phyloP scores from a whole-genome alignment of 176 grass and related monocot species.

The Guadua angustifolia region DNA sequence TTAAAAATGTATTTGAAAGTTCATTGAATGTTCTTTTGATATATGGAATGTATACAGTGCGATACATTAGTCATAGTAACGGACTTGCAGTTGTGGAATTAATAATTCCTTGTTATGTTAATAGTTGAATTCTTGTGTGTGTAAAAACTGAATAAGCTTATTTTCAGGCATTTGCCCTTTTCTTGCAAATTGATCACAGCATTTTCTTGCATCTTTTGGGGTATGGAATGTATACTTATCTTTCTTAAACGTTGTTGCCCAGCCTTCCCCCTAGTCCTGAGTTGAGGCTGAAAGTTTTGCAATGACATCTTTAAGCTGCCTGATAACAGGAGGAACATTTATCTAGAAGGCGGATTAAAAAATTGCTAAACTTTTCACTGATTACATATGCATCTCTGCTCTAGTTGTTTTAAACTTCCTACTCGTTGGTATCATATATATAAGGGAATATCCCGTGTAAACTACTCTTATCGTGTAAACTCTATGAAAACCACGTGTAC shows the following conservation, averaged over 20 bases:
- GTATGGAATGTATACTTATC: neutral
- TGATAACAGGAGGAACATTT: neutral
- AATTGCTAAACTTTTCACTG: neutral
- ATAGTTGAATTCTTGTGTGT: neutral
- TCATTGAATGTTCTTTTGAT: neutral
- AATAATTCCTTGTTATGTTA: neutral
- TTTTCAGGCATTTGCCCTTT: neutral
- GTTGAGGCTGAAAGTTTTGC: neutral
- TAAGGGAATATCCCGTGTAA: too few species aligned
- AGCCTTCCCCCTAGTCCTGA: neutral
- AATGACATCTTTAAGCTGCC: conserved; percentile 1
- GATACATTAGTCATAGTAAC: neutral
- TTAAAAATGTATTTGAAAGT: conserved; percentile 24
- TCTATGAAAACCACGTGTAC: too few species aligned
- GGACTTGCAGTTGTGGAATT: neutral
- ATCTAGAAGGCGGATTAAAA: neutral
- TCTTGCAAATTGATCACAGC: neutral
- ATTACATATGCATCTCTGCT: neutral
- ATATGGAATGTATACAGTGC: neutral
- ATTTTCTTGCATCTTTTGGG: conserved; percentile 5
- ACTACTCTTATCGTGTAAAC: too few species aligned
- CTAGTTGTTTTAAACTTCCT: neutral
- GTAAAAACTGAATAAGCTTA: neutral
- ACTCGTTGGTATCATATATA: too few species aligned
- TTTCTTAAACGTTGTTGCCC: neutral